Percentiles rank a stretch among this genome's conserved stretches.
These are phyloP conservation scores for Cladosporium sp. DNA, from an alignment of 2,329 filamentous ascomycete species.

Conservation along the genomic window DNA sequence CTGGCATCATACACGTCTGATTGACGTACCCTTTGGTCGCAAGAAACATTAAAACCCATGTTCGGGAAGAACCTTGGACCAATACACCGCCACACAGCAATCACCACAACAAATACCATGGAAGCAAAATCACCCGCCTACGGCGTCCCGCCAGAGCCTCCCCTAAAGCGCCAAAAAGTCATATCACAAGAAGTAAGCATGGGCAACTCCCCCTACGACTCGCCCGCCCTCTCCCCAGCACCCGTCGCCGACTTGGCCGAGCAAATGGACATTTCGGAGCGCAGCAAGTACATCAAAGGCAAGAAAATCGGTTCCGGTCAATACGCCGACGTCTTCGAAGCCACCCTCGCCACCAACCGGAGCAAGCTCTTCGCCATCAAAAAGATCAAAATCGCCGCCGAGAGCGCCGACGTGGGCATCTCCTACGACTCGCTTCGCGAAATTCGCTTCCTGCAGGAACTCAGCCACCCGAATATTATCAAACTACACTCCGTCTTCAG, in stretches of 20 bases:
- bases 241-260: constrained; percentile 46
- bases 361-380: constrained; percentile 83
- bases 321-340: constrained; percentile 93
- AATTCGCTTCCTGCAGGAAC: constrained; percentile 91
- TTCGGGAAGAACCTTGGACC: not conserved
- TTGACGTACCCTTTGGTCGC: too few species aligned
- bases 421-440: constrained; percentile 94
- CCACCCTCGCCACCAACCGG: constrained; percentile 73
- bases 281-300: constrained; percentile 87
- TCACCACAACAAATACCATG: not conserved
- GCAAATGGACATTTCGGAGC: constrained; percentile 55
- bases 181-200: constrained; percentile 9
- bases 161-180: constrained; percentile 36
- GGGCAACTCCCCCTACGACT: constrained; percentile 17
- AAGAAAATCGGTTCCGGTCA: constrained; percentile 95
- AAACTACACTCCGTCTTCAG: constrained; percentile 89
- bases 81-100: not conserved
- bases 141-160: constrained; percentile 38
- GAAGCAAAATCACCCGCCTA: constrained; percentile 35
- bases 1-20: too few species aligned
- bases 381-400: constrained; percentile 84
- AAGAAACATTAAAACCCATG: not conserved
- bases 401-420: constrained; percentile 81
- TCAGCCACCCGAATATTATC: constrained; percentile 94
- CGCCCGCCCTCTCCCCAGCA: constrained; percentile 23